A percentile compares a stretch with the other conserved stretches of the same genome.
Conservation (phyloP, 768 basidiomycete genomes). For the Boletus barrowsii region DNA sequence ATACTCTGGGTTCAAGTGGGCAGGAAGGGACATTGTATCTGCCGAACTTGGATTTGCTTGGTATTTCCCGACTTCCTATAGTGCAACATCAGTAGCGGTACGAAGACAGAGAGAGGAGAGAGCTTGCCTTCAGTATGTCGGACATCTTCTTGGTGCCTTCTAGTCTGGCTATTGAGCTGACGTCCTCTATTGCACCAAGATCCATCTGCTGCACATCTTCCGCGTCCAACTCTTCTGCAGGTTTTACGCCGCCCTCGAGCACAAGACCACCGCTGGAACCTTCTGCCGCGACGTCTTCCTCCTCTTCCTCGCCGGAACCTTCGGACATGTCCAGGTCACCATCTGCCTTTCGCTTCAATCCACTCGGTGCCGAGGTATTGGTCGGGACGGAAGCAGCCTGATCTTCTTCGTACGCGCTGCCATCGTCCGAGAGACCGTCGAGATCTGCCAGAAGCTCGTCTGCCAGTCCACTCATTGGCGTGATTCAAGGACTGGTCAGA, state of each 20-base stretch:
- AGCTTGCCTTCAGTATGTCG: slow-evolving; percentile 75
- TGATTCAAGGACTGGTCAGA: background rate
- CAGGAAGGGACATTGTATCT: slow-evolving; percentile 73
- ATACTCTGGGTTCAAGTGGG: slow-evolving; percentile 93
- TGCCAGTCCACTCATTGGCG: slow-evolving; percentile 73
- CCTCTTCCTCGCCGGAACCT: slow-evolving; percentile 42
- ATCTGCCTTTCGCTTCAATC: slow-evolving; percentile 64
- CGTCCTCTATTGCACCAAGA: slow-evolving; percentile 78
- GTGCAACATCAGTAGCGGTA: background rate
- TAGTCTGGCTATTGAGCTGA: slow-evolving; percentile 83
- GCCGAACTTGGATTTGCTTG: slow-evolving; percentile 73
- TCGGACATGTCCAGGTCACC: slow-evolving; percentile 56
- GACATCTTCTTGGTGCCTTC: slow-evolving; percentile 84
- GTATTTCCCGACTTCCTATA: slow-evolving; percentile 87
- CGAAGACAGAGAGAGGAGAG: background rate
- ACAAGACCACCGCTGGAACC: slow-evolving; percentile 56
- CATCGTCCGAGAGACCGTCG: slow-evolving; percentile 77
- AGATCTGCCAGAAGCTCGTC: slow-evolving; percentile 93
- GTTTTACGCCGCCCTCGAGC: slow-evolving; percentile 82
- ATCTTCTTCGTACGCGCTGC: slow-evolving; percentile 45
- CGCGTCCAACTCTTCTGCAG: slow-evolving; percentile 92
- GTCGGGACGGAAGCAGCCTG: slow-evolving; percentile 25
- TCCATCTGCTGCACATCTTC: slow-evolving; percentile 97
- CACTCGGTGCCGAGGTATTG: slow-evolving; percentile 23
- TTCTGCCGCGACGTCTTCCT: slow-evolving; percentile 37